Conservation (phyloP, 1,284 basidiomycete genomes). For the Cryptococcus wingfieldii region DNA sequence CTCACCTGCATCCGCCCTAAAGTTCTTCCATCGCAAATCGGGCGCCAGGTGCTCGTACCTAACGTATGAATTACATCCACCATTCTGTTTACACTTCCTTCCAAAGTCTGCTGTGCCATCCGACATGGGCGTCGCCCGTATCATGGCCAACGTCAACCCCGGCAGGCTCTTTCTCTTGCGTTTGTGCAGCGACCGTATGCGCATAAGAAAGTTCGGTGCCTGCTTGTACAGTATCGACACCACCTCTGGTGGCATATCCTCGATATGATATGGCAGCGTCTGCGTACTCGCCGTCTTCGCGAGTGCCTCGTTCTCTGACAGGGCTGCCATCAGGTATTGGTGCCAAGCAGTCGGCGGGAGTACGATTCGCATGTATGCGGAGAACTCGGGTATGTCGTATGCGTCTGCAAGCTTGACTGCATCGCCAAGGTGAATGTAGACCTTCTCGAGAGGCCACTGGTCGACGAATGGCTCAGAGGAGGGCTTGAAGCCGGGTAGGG, state of each 20-base stretch:
- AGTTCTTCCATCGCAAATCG: neutral
- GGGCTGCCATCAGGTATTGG: neutral
- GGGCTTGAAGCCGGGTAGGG: neutral
- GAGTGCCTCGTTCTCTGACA: neutral
- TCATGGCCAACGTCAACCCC: neutral
- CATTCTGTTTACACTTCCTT: neutral
- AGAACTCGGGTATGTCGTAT: conserved; percentile 1
- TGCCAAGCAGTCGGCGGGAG: neutral
- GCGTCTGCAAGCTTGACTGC: conserved; percentile 5
- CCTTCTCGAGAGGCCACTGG: neutral
- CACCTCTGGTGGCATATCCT: neutral
- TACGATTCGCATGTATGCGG: neutral
- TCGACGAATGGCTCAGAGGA: neutral
- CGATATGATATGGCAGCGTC: neutral
- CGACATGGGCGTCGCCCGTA: neutral
- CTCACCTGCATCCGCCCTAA: neutral
- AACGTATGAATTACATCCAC: neutral
- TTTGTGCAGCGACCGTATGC: neutral
- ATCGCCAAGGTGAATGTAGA: neutral
- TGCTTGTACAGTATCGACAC: neutral
- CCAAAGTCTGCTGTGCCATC: neutral
- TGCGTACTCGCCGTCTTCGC: neutral
- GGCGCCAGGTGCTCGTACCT: neutral
- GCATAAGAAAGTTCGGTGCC: neutral
- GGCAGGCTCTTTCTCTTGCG: neutral